Percentiles rank a stretch among this genome's conserved stretches.
Conservation (phyloP, 2,329 filamentous ascomycete species). For the Colletotrichum costaricense region DNA sequence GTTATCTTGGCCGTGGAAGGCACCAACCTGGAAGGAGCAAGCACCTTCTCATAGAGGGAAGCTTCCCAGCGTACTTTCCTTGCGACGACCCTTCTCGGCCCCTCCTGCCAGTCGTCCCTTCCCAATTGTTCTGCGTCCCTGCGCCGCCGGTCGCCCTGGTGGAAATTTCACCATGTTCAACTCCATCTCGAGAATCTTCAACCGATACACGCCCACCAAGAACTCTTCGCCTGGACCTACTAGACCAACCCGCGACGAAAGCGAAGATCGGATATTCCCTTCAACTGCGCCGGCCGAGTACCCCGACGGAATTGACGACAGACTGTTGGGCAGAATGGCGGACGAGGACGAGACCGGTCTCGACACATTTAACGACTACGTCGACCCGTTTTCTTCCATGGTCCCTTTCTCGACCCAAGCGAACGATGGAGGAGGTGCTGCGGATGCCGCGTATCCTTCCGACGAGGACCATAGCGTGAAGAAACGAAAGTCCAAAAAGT, state of each 20-base stretch:
- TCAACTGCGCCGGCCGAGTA: conserved; percentile 26
- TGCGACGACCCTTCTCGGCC: background rate
- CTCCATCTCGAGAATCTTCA: conserved; percentile 26
- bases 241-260: conserved; percentile 7
- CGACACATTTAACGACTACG: conserved; percentile 17
- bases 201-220: conserved; percentile 14
- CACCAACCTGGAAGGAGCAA: background rate
- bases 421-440: background rate
- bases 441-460: background rate
- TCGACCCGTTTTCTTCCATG: conserved; percentile 27
- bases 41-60: background rate
- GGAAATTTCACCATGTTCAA: conserved; percentile 15
- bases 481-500: conserved; percentile 16
- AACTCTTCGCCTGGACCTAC: conserved; percentile 29
- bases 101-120: background rate
- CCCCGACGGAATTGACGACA: conserved; percentile 5
- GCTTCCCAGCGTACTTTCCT: background rate
- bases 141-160: background rate
- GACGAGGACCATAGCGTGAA: background rate
- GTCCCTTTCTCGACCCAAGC: conserved; percentile 28
- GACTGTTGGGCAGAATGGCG: conserved; percentile 3
- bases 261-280: background rate
- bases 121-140: background rate
- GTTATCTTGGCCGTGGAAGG: background rate
- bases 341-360: background rate